phyloP scores from a whole-genome alignment of 148 eudicot genomes.

The Oxyria digyna region DNA sequence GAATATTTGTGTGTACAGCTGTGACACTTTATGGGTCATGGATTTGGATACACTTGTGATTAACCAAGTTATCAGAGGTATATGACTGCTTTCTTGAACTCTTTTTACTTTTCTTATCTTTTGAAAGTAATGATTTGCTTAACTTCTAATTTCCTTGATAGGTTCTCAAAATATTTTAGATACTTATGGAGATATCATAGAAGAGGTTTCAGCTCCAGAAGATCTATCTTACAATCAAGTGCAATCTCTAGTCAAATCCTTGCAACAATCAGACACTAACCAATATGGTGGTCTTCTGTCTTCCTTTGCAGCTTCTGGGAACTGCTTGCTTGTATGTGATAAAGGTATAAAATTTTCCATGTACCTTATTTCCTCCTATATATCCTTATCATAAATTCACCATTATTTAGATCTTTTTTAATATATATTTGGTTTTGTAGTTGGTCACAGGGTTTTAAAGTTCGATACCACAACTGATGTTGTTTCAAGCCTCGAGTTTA shows the following conservation, averaged over 20 bases:
- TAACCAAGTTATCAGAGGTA: conserved; percentile 56
- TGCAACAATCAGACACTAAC: conserved; percentile 29
- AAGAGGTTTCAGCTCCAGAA: conserved; percentile 37
- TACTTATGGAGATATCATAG: conserved; percentile 49
- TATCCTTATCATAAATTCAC: conserved; percentile 3
- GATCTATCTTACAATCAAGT: conserved; percentile 33
- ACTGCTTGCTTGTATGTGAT: conserved; percentile 53
- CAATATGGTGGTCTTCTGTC: conserved; percentile 49
- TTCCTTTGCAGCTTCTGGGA: conserved; percentile 41
- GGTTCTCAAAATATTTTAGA: conserved; percentile 55
- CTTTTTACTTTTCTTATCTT: neutral
- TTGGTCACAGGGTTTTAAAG: conserved; percentile 60
- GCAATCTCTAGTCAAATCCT: conserved; percentile 29
- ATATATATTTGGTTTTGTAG: conserved; percentile 31
- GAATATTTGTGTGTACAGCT: conserved; percentile 31
- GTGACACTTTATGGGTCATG: conserved; percentile 68
- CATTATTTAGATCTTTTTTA: conserved; percentile 7
- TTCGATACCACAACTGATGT: conserved; percentile 33
- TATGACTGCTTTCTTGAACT: neutral
- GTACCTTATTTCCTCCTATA: neutral
- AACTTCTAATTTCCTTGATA: conserved; percentile 15
- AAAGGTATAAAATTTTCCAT: conserved; percentile 34
- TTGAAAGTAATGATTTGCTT: neutral
- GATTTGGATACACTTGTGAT: conserved; percentile 50
- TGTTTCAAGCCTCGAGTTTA: conserved; percentile 34